Base-by-base conservation (phyloP, 2,329 filamentous ascomycete species). In the Trichoderma pleuroti region DNA sequence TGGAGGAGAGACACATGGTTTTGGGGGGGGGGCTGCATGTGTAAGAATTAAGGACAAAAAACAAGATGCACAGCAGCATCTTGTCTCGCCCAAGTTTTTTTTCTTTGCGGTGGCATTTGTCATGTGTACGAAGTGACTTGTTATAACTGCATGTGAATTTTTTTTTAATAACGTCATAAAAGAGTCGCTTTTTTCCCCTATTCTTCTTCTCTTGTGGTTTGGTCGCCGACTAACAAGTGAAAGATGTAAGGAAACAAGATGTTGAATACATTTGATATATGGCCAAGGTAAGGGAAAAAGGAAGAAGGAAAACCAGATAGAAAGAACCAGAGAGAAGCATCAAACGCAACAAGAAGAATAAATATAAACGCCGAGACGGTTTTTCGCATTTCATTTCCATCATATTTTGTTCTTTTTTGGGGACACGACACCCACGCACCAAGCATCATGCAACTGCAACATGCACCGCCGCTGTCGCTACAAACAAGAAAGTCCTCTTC, bases 321-420 rank as follows among this genome's bases (percentile, higher is more conserved):
- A n/a, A 68, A 34, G 2, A 11, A 46, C 46, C 46, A 39, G 14
- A 21, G 7, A 24, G 12, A 67, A 46, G 54, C 36, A 32, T 49
- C 26, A 8, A 32, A 24, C 26, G 46, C 26, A 11, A 66, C 12
- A 18, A 39, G 26, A 42, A 57, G 16, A 65, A 42, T 1, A 28
- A 24, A 26, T n/a, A n/a, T n/a, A n/a, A 68, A 68, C 65, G 65
- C 65, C 65, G 36, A 34, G 26, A 49, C 52, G 54, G 12, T 67
- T 68, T 68, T 60, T 68, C 52, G 39, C 18, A 66, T 32, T 24
- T 68, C 65, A 60, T 32, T 68, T 60, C 65, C 65, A 49, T 68
- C 54, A 30, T 66, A 54, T 36, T 16, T 32, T 57, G 6, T 14
- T 6, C 7, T 36, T 39, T 39, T 36, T 14, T 4, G 32, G 34